Base-by-base conservation (phyloP, 2,329 filamentous ascomycete species). In the Cordyceps pruinosa region DNA sequence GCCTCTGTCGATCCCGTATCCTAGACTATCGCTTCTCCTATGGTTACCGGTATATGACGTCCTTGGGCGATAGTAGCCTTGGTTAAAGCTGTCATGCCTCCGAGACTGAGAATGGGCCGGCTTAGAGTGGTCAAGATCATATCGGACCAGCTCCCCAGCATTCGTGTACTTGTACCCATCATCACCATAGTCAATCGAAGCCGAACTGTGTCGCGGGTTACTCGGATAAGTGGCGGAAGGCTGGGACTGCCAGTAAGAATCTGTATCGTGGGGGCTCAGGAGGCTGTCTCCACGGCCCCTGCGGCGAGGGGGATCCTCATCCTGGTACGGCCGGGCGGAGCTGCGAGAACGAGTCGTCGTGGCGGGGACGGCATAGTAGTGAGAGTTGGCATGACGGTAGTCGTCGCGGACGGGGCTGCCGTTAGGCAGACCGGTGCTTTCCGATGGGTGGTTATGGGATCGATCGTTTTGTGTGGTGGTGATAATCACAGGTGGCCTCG, bases 91-190 rank as follows among this genome's bases (percentile, higher is more conserved):
- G 48, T 85, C 81, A 28, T 77, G 78, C 19, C 80, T 74, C 42
- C 70, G 68, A 44, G 69, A 67, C 51, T 70, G 69, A 32, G 73
- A 66, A n/a, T n/a, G n/a, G n/a, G n/a, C n/a, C 5, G 73, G 72
- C 28, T 70, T 72, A 30, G 75, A 70, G 58, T 84, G 76, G 58
- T 82, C 79, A 28, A 86, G 69, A 65, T 86, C 84, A 62, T 86
- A 86, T 51, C 79, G 75, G 35, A 80, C 82, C 51, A 87, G 67
- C 55, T 86, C 83, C 60, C 80, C 77, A 15, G 82, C 82, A 58
- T 82, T 85, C 9, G 83, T 86, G 63, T 86, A 86, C 63, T 84
- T 81, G 63, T 82, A 86, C 9, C 79, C 82, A 47, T 84, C 79
- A 30, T 81, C 79, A 13, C 79, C 80, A 60, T 82, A 83, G 61